Evolutionary conservation across 2,329 filamentous ascomycete species (phyloP).

Genomic region (Chrysoporthe austroafricana): DNA sequence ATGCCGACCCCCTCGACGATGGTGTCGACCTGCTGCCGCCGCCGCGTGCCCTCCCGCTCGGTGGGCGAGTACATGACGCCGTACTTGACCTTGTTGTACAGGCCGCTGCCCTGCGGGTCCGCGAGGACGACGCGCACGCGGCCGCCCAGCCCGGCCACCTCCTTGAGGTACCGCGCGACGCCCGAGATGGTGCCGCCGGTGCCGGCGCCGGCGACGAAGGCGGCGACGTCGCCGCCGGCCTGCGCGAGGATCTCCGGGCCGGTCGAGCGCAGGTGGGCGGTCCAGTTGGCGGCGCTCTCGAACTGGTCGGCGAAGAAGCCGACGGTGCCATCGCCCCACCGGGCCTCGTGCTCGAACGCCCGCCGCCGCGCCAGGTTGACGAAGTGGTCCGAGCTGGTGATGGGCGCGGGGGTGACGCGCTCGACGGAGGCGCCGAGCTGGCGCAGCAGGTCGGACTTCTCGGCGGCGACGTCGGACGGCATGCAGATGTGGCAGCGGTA

Average conservation of each 20-base stretch:
- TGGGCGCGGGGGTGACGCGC: constrained; percentile 86
- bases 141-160: constrained; percentile 57
- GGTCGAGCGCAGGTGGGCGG: constrained; percentile 79
- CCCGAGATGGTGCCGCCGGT: constrained; percentile 94
- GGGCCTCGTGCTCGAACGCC: constrained; percentile 72
- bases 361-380: constrained; percentile 86
- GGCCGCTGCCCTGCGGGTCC: constrained; percentile 90
- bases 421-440: constrained; percentile 94
- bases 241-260: constrained; percentile 89
- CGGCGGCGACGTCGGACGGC: constrained; percentile 85
- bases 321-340: constrained; percentile 61
- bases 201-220: constrained; percentile 90
- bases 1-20: constrained; percentile 96
- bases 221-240: constrained; percentile 74
- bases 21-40: constrained; percentile 89
- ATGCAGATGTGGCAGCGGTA: constrained; percentile 97
- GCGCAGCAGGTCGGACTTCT: constrained; percentile 87
- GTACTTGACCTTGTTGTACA: constrained; percentile 89
- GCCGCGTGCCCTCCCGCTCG: constrained; percentile 86
- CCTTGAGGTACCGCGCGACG: constrained; percentile 82
- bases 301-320: constrained; percentile 98
- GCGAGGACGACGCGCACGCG: constrained; percentile 77
- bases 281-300: constrained; percentile 87
- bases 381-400: constrained; percentile 91
- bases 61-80: constrained; percentile 94